Base-by-base conservation (phyloP, 2,329 filamentous ascomycete species). In the Raffaelea albimanens region DNA sequence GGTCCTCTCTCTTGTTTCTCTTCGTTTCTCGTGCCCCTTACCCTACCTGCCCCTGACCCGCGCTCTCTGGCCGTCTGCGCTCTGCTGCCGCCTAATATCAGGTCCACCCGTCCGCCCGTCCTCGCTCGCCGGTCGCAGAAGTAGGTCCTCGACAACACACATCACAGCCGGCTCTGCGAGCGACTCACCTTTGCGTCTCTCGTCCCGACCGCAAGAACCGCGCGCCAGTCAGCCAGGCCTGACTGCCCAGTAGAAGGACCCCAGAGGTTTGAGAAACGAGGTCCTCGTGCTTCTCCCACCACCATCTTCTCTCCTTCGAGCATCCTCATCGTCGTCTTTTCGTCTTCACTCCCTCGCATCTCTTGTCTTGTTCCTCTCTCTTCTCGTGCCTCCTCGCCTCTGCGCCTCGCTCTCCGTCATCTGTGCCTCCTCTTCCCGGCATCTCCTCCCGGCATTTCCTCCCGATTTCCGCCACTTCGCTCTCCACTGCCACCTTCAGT, bases 391-490 rank as follows among this genome's bases (percentile, higher is more conserved):
- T 9, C 5, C 45, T 40, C 48, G 44, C 38, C 45, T 29, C 44
- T 19, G 25, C 50, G 39, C 50, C 48, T 43, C 45, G 36, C 45
- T 38, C 14, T 25, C 23, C 41, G 16, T 18, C n/a, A 43, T 38
- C 52, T 41, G 25, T 29, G 25, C 25, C 25, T 29, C 25, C 13
- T 29, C 13, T 29, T 45, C 47, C 39, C 48, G 46, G 29, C 49
- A 48, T 49, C n/a, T n/a, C n/a, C n/a, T 40, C 44, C 25, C 25
- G 7, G 25, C 7, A 29, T 13, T 7, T 7, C 25, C 13, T 7
- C 25, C 25, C 25, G 25, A 29, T 44, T 40, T 47, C 41, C 43
- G 44, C 47, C 52, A 49, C 49, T 46, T 45, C 50, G 47, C 44
- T 45, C 25, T 29, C 13, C 25, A 29, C 13, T 29, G 25, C 25